Evolutionary conservation across 1,139 yeast genomes (phyloP).

Genomic region (Blastobotrys malaysiensis): DNA sequence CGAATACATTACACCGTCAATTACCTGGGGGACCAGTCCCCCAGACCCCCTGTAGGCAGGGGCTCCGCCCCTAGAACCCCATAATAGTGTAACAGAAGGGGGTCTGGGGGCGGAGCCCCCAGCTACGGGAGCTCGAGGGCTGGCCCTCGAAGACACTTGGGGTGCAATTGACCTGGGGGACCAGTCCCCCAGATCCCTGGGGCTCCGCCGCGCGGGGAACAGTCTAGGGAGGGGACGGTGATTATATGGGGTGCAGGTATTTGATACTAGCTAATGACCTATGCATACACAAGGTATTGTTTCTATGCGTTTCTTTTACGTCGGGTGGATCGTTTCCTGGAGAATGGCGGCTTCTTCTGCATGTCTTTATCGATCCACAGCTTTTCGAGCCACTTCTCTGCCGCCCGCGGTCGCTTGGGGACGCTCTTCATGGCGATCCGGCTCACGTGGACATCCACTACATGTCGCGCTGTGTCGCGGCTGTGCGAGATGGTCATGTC

Average conservation of each 20-base stretch:
- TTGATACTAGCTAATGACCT: neutral
- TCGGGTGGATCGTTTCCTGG: neutral
- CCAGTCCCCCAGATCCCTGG: too few species aligned
- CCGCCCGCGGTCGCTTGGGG: slow-evolving; percentile 37
- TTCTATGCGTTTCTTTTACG: neutral
- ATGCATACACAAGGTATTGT: neutral
- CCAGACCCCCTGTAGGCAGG: too few species aligned
- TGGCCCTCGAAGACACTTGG: too few species aligned
- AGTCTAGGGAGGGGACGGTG: too few species aligned
- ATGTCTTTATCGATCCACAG: slow-evolving; percentile 25
- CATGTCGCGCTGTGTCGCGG: neutral
- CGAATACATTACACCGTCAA: too few species aligned
- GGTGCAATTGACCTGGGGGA: too few species aligned
- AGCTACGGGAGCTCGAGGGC: too few species aligned
- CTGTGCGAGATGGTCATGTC: slow-evolving; percentile 51
- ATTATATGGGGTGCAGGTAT: neutral
- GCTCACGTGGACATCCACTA: slow-evolving; percentile 45
- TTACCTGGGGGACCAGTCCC: too few species aligned
- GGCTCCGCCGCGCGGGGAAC: too few species aligned
- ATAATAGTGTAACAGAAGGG: too few species aligned
- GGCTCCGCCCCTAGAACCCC: too few species aligned
- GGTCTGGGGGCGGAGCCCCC: too few species aligned
- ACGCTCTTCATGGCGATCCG: slow-evolving; percentile 45
- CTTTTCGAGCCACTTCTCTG: slow-evolving; percentile 28
- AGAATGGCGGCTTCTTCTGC: slow-evolving; percentile 1